phyloP scores from a whole-genome alignment of 116 monocot species.

The Zostera marina region DNA sequence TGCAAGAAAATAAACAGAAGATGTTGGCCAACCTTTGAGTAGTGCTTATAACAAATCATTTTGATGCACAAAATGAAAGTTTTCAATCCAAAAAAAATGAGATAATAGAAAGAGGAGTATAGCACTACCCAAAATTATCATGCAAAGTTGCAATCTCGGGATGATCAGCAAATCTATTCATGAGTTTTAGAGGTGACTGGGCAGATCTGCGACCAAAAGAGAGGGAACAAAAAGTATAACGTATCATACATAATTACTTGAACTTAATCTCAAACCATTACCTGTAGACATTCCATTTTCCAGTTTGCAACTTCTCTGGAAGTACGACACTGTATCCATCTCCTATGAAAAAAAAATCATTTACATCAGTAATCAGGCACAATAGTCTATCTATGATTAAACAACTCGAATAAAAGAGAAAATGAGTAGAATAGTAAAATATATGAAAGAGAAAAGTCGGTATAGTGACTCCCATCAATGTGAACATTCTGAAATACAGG shows the following conservation, averaged over 20 bases:
- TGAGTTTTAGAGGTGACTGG: conserved; percentile 60
- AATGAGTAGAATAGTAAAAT: background rate
- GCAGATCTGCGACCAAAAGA: conserved; percentile 43
- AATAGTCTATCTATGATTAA: background rate
- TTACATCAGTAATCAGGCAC: background rate
- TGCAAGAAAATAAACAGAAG: too few species aligned
- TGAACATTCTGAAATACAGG: too few species aligned
- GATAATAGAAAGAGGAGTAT: conserved; percentile 1
- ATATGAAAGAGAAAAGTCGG: too few species aligned
- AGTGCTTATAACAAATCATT: background rate
- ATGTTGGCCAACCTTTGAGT: background rate
- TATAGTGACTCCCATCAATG: too few species aligned
- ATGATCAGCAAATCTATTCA: conserved; percentile 34
- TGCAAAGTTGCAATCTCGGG: conserved; percentile 82
- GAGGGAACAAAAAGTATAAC: background rate
- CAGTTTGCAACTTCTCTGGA: conserved; percentile 75
- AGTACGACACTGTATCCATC: conserved; percentile 84
- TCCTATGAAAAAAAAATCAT: conserved; percentile 19
- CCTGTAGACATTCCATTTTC: conserved; percentile 95
- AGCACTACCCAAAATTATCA: conserved; percentile 85
- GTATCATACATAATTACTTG: background rate
- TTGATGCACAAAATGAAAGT: background rate
- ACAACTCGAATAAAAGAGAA: background rate
- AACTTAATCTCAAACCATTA: conserved; percentile 3
- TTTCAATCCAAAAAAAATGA: background rate